Evolutionary conservation across 805 yeast genomes (phyloP).

Genomic region (Barnettozyma botsteinii): DNA sequence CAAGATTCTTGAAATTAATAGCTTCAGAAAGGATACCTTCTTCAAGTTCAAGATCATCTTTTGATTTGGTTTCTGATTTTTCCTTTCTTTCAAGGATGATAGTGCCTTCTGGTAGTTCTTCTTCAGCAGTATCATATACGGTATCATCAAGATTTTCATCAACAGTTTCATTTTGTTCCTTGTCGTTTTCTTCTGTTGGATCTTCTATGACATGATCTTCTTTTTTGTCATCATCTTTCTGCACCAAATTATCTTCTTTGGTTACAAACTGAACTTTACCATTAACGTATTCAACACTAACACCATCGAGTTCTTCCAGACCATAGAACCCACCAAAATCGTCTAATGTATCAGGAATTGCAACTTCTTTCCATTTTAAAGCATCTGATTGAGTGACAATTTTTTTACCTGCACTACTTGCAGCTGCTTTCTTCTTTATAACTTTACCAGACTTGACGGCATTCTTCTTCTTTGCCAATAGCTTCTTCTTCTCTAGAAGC

Average conservation of each 20-base stretch:
- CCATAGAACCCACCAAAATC: constrained; percentile 92
- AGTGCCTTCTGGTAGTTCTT: background rate
- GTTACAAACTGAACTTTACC: constrained; percentile 62
- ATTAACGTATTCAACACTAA: constrained; percentile 66
- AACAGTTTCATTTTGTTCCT: constrained; percentile 14
- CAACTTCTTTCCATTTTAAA: constrained; percentile 75
- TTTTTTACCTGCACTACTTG: background rate
- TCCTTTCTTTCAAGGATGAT: constrained; percentile 12
- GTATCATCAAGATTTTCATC: constrained; percentile 4
- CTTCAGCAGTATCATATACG: constrained; percentile 1
- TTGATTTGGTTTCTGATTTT: constrained; percentile 21
- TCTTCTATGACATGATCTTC: constrained; percentile 17
- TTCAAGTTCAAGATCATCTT: constrained; percentile 5
- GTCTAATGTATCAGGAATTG: constrained; percentile 74
- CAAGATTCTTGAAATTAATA: constrained; percentile 27
- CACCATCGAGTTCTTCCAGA: constrained; percentile 91
- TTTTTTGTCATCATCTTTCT: constrained; percentile 15
- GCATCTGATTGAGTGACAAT: constrained; percentile 41
- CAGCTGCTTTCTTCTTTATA: background rate
- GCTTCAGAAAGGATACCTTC: constrained; percentile 18
- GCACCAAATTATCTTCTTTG: constrained; percentile 30
- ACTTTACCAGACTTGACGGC: constrained; percentile 7
- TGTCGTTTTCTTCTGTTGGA: constrained; percentile 21
- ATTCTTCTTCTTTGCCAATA: background rate
- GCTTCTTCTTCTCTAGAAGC: constrained; percentile 7